Conservation (phyloP, 441 rosid species). For the Eutrema salsugineum region DNA sequence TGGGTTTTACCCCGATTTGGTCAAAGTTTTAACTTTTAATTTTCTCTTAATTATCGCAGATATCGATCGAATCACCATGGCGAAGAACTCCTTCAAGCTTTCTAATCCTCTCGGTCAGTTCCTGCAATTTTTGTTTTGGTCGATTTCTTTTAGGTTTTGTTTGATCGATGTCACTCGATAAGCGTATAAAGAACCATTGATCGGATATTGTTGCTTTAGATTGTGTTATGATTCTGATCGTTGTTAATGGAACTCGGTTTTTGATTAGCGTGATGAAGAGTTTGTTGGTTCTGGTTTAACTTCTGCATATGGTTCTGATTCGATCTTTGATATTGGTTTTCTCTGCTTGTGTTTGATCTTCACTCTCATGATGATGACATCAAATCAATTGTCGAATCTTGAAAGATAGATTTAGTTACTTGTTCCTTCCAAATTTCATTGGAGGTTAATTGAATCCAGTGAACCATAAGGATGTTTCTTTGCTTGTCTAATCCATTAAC, state of each 20-base stretch:
- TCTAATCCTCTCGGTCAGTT: slow-evolving; percentile 31
- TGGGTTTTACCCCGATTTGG: not conserved
- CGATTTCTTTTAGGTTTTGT: not conserved
- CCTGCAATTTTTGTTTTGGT: not conserved
- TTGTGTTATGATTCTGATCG: slow-evolving; percentile 3
- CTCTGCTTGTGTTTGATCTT: not conserved
- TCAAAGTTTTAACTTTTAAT: not conserved
- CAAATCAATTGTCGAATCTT: not conserved
- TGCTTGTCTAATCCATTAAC: not conserved
- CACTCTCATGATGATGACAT: too few species aligned
- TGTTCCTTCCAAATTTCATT: not conserved
- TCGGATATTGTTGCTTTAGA: not conserved
- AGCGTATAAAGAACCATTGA: not conserved
- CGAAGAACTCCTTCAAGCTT: slow-evolving; percentile 27
- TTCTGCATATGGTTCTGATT: not conserved
- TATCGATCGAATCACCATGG: slow-evolving; percentile 21
- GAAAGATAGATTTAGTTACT: not conserved
- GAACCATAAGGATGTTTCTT: not conserved
- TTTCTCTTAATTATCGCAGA: slow-evolving; percentile 2
- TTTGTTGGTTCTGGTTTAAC: not conserved
- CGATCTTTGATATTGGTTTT: not conserved
- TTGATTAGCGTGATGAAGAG: not conserved
- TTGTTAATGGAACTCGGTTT: not conserved
- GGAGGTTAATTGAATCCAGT: not conserved
- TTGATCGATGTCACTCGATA: not conserved